Evolutionary conservation across 345 rosid genomes (phyloP).

Genomic region (Carallia pectinifolia): DNA sequence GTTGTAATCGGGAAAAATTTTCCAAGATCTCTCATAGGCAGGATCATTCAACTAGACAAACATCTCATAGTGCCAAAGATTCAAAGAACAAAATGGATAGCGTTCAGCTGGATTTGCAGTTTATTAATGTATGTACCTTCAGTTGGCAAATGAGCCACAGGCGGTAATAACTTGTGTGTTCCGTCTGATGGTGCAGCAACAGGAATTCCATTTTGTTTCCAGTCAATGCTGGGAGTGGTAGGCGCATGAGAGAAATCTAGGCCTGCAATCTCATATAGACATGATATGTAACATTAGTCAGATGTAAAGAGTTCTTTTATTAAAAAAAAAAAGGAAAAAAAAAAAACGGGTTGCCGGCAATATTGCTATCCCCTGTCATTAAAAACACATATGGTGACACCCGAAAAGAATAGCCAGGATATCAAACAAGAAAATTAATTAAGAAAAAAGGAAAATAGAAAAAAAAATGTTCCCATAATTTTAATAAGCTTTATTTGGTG

Average conservation of each 20-base stretch:
- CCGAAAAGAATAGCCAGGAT: not conserved
- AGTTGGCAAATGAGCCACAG: constrained; percentile 32
- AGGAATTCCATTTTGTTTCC: constrained; percentile 47
- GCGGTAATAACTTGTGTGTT: constrained; percentile 40
- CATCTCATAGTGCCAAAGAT: not conserved
- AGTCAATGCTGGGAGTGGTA: constrained; percentile 34
- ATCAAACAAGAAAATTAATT: too few relatives aligned
- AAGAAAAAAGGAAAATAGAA: too few relatives aligned
- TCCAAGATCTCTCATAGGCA: too few relatives aligned
- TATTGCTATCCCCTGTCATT: not conserved
- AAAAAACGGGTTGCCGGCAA: not conserved
- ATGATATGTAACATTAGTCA: not conserved
- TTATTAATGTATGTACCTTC: constrained; percentile 34
- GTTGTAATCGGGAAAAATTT: too few relatives aligned
- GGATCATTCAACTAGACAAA: not conserved
- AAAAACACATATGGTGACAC: not conserved
- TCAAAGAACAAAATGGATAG: not conserved
- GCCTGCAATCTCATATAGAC: constrained; percentile 36
- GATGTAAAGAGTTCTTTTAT: not conserved
- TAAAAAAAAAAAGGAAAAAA: not conserved
- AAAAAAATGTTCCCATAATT: too few relatives aligned
- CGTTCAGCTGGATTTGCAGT: not conserved
- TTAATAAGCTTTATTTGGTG: too few relatives aligned
- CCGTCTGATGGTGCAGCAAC: constrained; percentile 49
- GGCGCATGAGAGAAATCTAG: constrained; percentile 42